Percentiles rank a stretch among this genome's conserved stretches.
phyloP scores from a whole-genome alignment of 768 basidiomycete species.

The Mycena chlorophos region DNA sequence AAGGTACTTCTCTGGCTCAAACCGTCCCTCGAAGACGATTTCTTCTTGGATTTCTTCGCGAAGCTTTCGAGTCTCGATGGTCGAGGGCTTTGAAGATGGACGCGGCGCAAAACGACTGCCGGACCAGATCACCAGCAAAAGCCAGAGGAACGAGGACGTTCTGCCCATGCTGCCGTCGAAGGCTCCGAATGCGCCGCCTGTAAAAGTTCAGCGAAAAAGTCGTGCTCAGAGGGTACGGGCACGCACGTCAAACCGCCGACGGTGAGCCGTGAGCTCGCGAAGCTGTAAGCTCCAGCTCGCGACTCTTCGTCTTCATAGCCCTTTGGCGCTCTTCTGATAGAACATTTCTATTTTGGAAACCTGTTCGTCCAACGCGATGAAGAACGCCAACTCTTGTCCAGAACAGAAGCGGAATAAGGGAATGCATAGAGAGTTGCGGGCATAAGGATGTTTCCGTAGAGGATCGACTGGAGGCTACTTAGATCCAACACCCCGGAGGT shows the following conservation, averaged over 20 bases:
- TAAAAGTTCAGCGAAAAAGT: background rate
- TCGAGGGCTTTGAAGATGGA: background rate
- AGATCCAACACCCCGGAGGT: background rate
- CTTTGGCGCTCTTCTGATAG: conserved; percentile 70
- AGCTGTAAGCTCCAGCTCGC: conserved; percentile 66
- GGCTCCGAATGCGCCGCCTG: conserved; percentile 12
- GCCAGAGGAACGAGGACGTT: background rate
- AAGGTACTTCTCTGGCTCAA: conserved; percentile 77
- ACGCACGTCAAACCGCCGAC: conserved; percentile 57
- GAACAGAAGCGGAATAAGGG: conserved; percentile 58
- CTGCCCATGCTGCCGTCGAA: conserved; percentile 2
- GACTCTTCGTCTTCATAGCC: conserved; percentile 52
- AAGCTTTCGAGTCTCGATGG: background rate
- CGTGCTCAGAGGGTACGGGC: background rate
- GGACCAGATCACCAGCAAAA: background rate
- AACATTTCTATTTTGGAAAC: conserved; percentile 85
- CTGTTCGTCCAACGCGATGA: conserved; percentile 73
- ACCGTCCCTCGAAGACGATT: conserved; percentile 1
- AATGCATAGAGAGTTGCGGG: conserved; percentile 40
- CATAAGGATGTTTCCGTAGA: conserved; percentile 24
- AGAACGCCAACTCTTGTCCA: conserved; percentile 67
- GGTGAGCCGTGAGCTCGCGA: conserved; percentile 70
- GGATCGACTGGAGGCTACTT: conserved; percentile 10
- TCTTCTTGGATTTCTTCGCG: background rate
- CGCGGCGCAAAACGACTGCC: background rate